Conservation (phyloP, 768 basidiomycete species). For the Pleurotus giganteus region DNA sequence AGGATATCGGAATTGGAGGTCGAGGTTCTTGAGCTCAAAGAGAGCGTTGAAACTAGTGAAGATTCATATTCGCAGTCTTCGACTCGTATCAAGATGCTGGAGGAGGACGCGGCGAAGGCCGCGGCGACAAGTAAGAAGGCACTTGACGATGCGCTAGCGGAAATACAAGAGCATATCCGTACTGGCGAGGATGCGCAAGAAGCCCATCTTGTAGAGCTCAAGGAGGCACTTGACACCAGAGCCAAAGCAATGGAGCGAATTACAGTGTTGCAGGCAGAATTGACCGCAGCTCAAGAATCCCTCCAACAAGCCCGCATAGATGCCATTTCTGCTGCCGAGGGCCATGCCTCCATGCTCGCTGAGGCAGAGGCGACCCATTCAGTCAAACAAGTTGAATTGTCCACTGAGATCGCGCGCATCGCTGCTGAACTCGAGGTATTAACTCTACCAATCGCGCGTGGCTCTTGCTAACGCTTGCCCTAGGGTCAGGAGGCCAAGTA, state of each 20-base stretch:
- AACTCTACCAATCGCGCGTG: slow-evolving; percentile 7
- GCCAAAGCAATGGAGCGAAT: slow-evolving; percentile 41
- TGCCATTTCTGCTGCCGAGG: slow-evolving; percentile 42
- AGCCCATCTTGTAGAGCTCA: slow-evolving; percentile 46
- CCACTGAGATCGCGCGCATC: slow-evolving; percentile 54
- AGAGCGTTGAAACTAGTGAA: slow-evolving; percentile 61
- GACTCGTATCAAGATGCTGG: slow-evolving; percentile 45
- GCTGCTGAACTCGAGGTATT: slow-evolving; percentile 65
- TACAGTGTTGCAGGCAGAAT: slow-evolving; percentile 43
- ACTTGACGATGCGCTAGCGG: slow-evolving; percentile 42
- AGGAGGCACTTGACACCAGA: slow-evolving; percentile 42
- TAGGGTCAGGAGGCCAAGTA: slow-evolving; percentile 74
- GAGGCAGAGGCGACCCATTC: slow-evolving; percentile 51
- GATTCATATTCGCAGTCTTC: slow-evolving; percentile 51
- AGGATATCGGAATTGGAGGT: slow-evolving; percentile 82
- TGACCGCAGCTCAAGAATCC: slow-evolving; percentile 40
- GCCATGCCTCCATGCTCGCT: slow-evolving; percentile 45
- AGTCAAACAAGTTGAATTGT: slow-evolving; percentile 49
- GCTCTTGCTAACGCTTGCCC: slow-evolving; percentile 1
- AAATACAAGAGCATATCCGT: slow-evolving; percentile 42
- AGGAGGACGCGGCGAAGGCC: slow-evolving; percentile 52
- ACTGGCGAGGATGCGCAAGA: slow-evolving; percentile 38
- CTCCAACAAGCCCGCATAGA: slow-evolving; percentile 49
- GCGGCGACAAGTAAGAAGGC: slow-evolving; percentile 46
- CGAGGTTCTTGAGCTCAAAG: slow-evolving; percentile 75